phyloP scores from a whole-genome alignment of 345 rosid genomes.

The Excoecaria agallocha region DNA sequence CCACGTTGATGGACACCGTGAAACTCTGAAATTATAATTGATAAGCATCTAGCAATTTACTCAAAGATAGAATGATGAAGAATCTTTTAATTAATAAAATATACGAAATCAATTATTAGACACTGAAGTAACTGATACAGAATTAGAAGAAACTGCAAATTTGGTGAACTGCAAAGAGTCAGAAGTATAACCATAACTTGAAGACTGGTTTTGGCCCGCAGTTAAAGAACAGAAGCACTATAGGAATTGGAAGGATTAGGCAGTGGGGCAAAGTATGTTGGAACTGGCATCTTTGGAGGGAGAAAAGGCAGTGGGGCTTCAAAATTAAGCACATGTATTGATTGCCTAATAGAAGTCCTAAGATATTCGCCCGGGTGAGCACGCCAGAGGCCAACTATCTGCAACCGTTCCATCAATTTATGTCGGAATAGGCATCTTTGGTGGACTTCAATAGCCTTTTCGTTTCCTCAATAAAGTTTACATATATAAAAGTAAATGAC shows the following conservation, averaged over 20 bases:
- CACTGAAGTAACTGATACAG: background rate
- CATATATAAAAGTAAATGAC: no score
- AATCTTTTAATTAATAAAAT: no score
- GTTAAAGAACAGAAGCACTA: background rate
- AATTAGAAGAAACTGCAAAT: background rate
- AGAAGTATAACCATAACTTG: background rate
- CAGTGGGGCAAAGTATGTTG: conserved; percentile 19
- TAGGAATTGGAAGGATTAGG: background rate
- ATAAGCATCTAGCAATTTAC: background rate
- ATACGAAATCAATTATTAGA: background rate
- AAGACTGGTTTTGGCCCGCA: background rate
- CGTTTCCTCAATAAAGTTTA: no score
- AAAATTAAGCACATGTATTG: conserved; percentile 19
- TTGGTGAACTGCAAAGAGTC: background rate
- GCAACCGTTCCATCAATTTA: conserved; percentile 15
- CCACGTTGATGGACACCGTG: background rate
- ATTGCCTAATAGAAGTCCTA: conserved; percentile 16
- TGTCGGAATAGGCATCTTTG: no score
- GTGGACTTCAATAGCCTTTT: no score
- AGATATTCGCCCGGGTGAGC: conserved; percentile 19
- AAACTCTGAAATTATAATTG: background rate
- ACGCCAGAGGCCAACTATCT: conserved; percentile 22
- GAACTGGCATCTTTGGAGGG: conserved; percentile 18
- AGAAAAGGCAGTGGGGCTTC: conserved; percentile 27
- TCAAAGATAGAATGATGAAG: background rate